Base-by-base conservation (phyloP, 495 filamentous ascomycete genomes). In the Polyplosphaeria fusca region DNA sequence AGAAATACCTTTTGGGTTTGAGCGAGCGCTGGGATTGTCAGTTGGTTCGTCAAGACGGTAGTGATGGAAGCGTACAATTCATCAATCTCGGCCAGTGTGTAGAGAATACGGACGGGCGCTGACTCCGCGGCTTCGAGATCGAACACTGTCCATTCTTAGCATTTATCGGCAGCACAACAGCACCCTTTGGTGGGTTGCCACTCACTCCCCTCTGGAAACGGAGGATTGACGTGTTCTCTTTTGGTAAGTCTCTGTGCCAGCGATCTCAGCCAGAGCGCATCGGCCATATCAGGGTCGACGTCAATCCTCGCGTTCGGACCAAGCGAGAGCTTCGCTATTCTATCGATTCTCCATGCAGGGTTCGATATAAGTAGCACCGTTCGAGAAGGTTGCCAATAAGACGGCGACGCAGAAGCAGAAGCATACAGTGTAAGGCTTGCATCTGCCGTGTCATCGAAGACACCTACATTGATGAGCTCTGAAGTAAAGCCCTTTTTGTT, bases 391-490 rank as follows among this genome's bases (percentile, higher is more conserved):
- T 70, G 63, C 82, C 82, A 84, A 0, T 58, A 25, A n/a, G 68
- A 70, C 4, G 76, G 75, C 2, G 81, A 82, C 0, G 57, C 47
- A 18, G 76, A 70, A 41, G 75, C 66, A 16, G 76, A 68, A 24
- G 77, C 71, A 78, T 79, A 86, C 0, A 87, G 63, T 12, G 74
- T 79, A 3, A 86, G 65, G 0, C 70, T 69, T 19, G 76, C 76
- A 47, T 77, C 74, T 3, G 68, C 72, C 2, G 80, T 86, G 56
- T 86, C 77, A 61, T 87, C 84, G 53, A 83, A 82, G 11, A 86
- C 64, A 16, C 70, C 64, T 9, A 86, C 67, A 44, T 80, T 78
- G 23, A 79, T 68, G 28, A 79, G 69, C 37, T 80, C 71, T 0
- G 71, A 63, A 3, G 64, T 56, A 3, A 66, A 68, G 0, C 64